These are phyloP conservation scores for Mycocentrospora acerina DNA, from an alignment of 2,329 filamentous ascomycete genomes.

Conservation along the genomic window DNA sequence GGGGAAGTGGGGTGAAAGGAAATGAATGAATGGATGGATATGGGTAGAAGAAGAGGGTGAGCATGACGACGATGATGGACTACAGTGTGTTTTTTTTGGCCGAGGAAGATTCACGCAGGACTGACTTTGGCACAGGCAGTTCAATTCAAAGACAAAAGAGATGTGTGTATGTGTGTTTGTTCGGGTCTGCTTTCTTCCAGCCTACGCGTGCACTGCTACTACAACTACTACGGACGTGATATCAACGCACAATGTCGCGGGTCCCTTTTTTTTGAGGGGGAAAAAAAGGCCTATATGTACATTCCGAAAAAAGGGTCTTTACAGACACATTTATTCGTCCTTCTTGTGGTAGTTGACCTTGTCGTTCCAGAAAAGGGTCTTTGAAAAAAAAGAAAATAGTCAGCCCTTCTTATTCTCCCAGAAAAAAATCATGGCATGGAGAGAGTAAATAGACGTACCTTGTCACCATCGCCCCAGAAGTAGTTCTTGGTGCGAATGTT, in stretches of 20 bases:
- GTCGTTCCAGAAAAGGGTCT: constrained; percentile 77
- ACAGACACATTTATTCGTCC: constrained; percentile 58
- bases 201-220: too few species aligned
- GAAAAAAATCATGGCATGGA: background rate
- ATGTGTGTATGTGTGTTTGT: too few species aligned
- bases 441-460: constrained; percentile 57
- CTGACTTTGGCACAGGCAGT: background rate
- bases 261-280: too few species aligned
- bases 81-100: background rate
- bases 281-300: background rate
- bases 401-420: background rate
- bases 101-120: too few species aligned
- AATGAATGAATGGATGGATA: too few species aligned
- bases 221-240: constrained; percentile 22
- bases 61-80: background rate
- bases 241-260: background rate
- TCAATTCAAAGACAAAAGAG: constrained; percentile 32
- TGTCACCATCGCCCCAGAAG: constrained; percentile 93
- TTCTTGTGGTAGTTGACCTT: constrained; percentile 97
- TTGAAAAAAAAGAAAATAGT: background rate
- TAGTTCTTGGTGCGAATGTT: constrained; percentile 97
- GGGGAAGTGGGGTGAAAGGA: too few species aligned
- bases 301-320: background rate
- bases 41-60: background rate
- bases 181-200: too few species aligned